Conservation (phyloP, 176 grass and related monocot species). For the Puya raimondii region DNA sequence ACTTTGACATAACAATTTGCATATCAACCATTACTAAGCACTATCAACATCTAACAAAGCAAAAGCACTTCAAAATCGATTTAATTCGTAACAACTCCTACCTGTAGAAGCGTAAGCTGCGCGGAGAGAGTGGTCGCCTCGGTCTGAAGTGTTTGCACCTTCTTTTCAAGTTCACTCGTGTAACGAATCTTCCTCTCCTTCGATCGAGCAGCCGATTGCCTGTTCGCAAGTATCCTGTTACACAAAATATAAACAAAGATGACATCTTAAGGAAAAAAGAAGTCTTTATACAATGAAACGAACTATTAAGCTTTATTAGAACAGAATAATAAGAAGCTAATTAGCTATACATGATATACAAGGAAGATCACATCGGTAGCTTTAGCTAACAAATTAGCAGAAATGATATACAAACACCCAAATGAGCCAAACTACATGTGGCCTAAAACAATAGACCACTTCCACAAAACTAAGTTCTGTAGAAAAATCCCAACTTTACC, state of each 20-base stretch:
- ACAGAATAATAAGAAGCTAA: neutral
- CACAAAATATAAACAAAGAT: neutral
- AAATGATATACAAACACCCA: too few species aligned
- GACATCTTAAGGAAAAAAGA: neutral
- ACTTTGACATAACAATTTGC: neutral
- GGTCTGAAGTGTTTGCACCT: conserved; percentile 95
- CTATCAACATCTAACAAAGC: neutral
- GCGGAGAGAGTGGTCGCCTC: conserved; percentile 96
- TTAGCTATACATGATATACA: too few species aligned
- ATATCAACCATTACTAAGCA: neutral
- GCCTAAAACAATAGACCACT: too few species aligned
- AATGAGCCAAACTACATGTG: too few species aligned
- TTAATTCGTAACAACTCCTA: neutral
- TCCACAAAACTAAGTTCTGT: too few species aligned
- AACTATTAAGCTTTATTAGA: neutral
- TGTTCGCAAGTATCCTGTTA: conserved; percentile 85
- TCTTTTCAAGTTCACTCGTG: conserved; percentile 85
- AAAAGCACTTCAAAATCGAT: neutral
- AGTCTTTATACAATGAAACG: neutral
- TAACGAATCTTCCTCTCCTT: conserved; percentile 98
- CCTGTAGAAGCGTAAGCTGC: conserved; percentile 94
- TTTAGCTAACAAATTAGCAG: too few species aligned
- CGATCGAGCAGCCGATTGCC: conserved; percentile 80
- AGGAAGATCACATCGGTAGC: too few species aligned
- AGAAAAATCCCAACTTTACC: too few species aligned